Base-by-base conservation (phyloP, 73 alveolate genomes). In the Symbiodinium pilosum region DNA sequence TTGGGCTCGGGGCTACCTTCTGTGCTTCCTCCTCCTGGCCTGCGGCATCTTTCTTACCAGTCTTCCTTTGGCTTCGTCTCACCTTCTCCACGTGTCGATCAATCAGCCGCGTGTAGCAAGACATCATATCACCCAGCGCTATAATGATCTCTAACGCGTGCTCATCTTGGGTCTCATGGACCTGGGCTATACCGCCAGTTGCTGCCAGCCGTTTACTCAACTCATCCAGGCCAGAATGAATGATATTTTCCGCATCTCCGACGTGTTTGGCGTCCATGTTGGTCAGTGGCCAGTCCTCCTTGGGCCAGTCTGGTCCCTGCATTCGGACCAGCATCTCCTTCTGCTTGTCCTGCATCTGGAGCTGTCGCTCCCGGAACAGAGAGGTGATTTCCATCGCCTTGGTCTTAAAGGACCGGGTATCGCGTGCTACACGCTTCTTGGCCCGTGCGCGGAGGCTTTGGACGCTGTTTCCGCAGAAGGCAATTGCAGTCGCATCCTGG, bases 281-380 rank as follows among this genome's bases (percentile, higher is more conserved):
- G 81, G 83, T 38, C 41, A 91, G 81, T 14, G 97, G 97, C 97
- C 97, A 91, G 32, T 91, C 97, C 81, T 41, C 36, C 34, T 40
- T 77, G 26, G 97, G 97, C 97, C 97, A 91, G 34, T 91, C 97
- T 12, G 97, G 97, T 43, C 97, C 97, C 24, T 68, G 77, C 97
- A 91, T 91, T 3, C 97, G 97, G 75, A 73, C 75, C 51, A 91
- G 54, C 97, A 91, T 91, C 88, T 91, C 97, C 32, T 56, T 83
- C 68, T 91, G 97, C 89, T 69, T 91, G 43, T 91, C 95, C 39
- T 91, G 97, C 97, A 91, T 91, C 77, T 91, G 87, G 38, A 91
- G 51, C 52, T 91, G 97, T 56, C 97, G 77, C 36, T 91, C 97
- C 4, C 88, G 97, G 28, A 41, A 91, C 89, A 91, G 77, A 43